These are phyloP conservation scores for Dactylellina cionopaga DNA, from an alignment of 2,329 filamentous ascomycete species.

Conservation along the genomic window DNA sequence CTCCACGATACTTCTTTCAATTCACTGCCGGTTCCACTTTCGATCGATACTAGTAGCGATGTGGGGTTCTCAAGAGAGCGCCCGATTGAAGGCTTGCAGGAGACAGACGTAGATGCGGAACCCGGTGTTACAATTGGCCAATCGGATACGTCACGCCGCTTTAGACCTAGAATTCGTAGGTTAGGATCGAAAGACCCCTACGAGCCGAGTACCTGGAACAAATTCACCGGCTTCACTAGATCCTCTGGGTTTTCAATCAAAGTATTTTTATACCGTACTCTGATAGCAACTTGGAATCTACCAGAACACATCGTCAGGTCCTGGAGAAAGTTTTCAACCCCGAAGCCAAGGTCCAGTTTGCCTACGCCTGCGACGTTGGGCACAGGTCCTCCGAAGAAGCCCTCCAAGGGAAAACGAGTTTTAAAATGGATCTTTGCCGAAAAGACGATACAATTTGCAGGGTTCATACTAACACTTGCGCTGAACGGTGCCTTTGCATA, in stretches of 20 bases:
- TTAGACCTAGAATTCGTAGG: background rate
- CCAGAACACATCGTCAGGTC: slow-evolving; percentile 40
- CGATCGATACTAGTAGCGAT: background rate
- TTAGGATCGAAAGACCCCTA: slow-evolving; percentile 7
- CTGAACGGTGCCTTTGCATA: slow-evolving; percentile 27
- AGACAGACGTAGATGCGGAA: background rate
- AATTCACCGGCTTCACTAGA: background rate
- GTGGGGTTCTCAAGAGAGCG: background rate
- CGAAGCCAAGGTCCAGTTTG: background rate
- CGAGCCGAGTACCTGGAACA: slow-evolving; percentile 5
- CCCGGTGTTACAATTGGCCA: background rate
- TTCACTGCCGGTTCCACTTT: background rate
- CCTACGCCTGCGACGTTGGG: background rate
- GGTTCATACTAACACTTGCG: slow-evolving; percentile 8
- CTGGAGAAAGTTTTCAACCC: background rate
- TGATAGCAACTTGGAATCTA: slow-evolving; percentile 2
- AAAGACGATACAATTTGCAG: background rate
- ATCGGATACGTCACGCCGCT: background rate
- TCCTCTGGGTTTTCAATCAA: background rate
- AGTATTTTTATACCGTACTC: slow-evolving; percentile 6
- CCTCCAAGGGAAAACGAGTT: background rate
- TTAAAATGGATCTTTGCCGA: background rate
- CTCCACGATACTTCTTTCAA: background rate
- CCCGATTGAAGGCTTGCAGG: no score
- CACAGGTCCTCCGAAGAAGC: background rate